Evolutionary conservation across 1,139 yeast genomes (phyloP).

Genomic region (Kurtzmaniella quercitrusa): DNA sequence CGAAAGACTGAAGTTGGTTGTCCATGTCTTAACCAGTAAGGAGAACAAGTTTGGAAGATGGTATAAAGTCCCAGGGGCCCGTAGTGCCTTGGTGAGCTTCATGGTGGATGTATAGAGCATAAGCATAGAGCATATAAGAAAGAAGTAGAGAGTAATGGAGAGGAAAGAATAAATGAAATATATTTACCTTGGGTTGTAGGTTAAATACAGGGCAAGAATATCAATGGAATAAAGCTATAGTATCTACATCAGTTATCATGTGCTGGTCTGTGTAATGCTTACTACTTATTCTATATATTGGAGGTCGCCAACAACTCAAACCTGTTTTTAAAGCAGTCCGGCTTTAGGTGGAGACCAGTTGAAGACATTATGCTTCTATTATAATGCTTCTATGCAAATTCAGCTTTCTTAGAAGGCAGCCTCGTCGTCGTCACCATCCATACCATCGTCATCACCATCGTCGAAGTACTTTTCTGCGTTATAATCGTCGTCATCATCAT

Average conservation of each 20-base stretch:
- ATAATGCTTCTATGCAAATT: too few relatives aligned
- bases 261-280: too few relatives aligned
- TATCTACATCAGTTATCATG: too few relatives aligned
- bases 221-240: too few relatives aligned
- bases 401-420: slow-evolving; percentile 54
- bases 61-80: slow-evolving; percentile 43
- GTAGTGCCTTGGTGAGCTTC: slow-evolving; percentile 40
- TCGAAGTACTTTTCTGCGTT: slow-evolving; percentile 55
- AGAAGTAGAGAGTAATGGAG: background rate
- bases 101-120: slow-evolving; percentile 28
- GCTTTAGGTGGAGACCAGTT: too few relatives aligned
- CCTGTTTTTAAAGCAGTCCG: background rate
- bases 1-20: slow-evolving; percentile 44
- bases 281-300: too few relatives aligned
- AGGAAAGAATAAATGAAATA: background rate
- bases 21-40: slow-evolving; percentile 69
- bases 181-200: too few relatives aligned
- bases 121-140: background rate
- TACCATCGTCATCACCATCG: slow-evolving; percentile 75
- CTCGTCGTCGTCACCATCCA: slow-evolving; percentile 77
- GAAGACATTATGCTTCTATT: too few relatives aligned
- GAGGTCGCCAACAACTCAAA: background rate
- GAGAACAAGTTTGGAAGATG: slow-evolving; percentile 90
- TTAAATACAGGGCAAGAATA: too few relatives aligned
- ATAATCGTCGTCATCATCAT: slow-evolving; percentile 65